phyloP scores from a whole-genome alignment of 2,329 filamentous ascomycete species.

The Microdochium bolleyi region DNA sequence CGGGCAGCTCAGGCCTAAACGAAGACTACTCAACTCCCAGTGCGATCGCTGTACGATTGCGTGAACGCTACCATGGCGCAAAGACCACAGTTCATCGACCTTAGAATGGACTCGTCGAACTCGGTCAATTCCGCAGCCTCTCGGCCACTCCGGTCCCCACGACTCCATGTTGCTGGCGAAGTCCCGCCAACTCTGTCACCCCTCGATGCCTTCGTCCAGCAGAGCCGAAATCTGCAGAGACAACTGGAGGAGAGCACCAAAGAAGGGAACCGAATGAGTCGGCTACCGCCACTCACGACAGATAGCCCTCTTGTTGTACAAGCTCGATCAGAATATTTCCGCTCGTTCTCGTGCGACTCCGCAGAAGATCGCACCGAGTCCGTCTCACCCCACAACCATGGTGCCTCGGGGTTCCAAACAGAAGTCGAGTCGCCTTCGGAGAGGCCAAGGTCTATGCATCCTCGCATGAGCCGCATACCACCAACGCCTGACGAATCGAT shows the following conservation, averaged over 20 bases:
- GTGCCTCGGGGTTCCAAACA: conserved; percentile 40
- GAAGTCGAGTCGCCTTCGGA: conserved; percentile 47
- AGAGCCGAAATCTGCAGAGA: conserved; percentile 79
- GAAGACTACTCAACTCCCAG: background rate
- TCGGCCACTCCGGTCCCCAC: conserved; percentile 60
- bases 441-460: conserved; percentile 67
- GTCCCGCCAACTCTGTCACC: conserved; percentile 86
- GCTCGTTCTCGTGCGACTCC: conserved; percentile 61
- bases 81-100: conserved; percentile 51
- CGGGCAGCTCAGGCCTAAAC: no score
- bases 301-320: conserved; percentile 71
- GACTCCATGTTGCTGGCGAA: conserved; percentile 70
- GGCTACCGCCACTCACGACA: conserved; percentile 74
- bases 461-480: conserved; percentile 59
- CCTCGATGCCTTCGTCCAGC: conserved; percentile 88
- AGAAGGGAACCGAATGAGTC: conserved; percentile 72
- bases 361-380: conserved; percentile 36
- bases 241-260: conserved; percentile 75
- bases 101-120: conserved; percentile 48
- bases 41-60: background rate
- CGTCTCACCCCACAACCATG: conserved; percentile 19
- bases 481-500: conserved; percentile 38
- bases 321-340: conserved; percentile 73
- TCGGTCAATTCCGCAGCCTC: conserved; percentile 36
- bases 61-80: conserved; percentile 36